Percentiles rank a stretch among this genome's conserved stretches.
These are phyloP conservation scores for Astragalus glycyphyllos DNA, from an alignment of 306 rosid genomes.

Conservation along the genomic window DNA sequence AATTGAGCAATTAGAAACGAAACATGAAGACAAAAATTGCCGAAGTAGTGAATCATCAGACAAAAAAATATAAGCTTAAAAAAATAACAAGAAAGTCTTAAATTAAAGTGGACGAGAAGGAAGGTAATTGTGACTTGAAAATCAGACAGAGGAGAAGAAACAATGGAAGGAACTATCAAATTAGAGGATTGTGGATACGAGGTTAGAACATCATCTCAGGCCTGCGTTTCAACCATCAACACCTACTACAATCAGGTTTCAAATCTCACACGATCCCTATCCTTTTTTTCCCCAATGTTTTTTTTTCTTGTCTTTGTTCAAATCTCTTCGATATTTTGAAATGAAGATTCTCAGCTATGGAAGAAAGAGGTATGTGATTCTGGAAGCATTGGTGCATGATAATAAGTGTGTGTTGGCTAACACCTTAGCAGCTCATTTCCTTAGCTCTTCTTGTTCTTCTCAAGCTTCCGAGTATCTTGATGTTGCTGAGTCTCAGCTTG, in stretches of 20 bases:
- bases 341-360: conserved; percentile 75
- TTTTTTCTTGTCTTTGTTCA: background rate
- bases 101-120: no score
- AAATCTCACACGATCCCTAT: background rate
- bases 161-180: conserved; percentile 61
- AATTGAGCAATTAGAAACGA: no score
- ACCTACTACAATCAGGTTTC: conserved; percentile 75
- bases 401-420: conserved; percentile 80
- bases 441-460: conserved; percentile 59
- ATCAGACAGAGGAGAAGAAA: background rate
- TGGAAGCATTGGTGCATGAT: conserved; percentile 71
- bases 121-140: background rate
- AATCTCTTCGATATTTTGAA: conserved; percentile 24
- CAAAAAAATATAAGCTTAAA: no score
- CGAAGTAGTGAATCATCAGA: no score
- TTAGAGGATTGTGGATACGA: conserved; percentile 73
- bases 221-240: conserved; percentile 78
- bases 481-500: conserved; percentile 69
- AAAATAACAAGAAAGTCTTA: no score
- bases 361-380: conserved; percentile 75
- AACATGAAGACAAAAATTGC: no score
- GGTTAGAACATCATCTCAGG: conserved; percentile 69
- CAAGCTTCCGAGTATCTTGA: conserved; percentile 55
- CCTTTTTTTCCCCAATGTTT: background rate
- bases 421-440: conserved; percentile 66